Evolutionary conservation across 768 basidiomycete species (phyloP), one percentile per base, ranked within the genome.

Genomic region (Mycena venus): DNA sequence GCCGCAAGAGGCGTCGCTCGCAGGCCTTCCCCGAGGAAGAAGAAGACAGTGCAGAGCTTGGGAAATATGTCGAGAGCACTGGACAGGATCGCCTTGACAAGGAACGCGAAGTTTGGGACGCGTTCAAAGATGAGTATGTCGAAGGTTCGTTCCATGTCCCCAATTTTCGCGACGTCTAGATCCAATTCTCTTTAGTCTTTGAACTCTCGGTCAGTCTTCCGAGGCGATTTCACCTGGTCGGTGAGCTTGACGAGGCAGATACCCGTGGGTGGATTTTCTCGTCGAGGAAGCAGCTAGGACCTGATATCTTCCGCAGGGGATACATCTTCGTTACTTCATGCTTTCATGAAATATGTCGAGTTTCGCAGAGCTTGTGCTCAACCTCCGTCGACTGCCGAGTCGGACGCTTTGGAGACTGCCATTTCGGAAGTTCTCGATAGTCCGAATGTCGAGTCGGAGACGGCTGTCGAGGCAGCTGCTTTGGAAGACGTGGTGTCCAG

Each of bases 201-300:
- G 94, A 95, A 72, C 83, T 96, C 10, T 95, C 95, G 0, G 83
- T 95, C 66, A 91, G 93, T 31, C 81, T 96, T 25, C 91, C 93
- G 71, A 87, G 95, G 53, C 92, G 93, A 64, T 92, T 91, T 78
- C 87, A 88, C 34, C 85, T 96, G 34, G 88, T 95, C 82, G 85
- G 87, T 9, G 95, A 96, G 80, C 84, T 95, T 40, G 95, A 96
- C 76, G 86, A 91, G 68, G 91, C 94, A 80, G 86, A 71, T 67
- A 14, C 25, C 19, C 21, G 55, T 51, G 31, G 8, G 12, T 49
- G 27, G 17, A 23, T 67, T 47, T 51, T 25, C 17, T 7, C 59
- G 32, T 51, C 25, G 10, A 53, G 2, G 36, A n/a, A 38, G 3
- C 53, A 7, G 23, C 9, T 31, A 17, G n/a, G 6, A 10, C 38